Base-by-base conservation (phyloP, 179 eudicot genomes). In the Beta macrorhiza region DNA sequence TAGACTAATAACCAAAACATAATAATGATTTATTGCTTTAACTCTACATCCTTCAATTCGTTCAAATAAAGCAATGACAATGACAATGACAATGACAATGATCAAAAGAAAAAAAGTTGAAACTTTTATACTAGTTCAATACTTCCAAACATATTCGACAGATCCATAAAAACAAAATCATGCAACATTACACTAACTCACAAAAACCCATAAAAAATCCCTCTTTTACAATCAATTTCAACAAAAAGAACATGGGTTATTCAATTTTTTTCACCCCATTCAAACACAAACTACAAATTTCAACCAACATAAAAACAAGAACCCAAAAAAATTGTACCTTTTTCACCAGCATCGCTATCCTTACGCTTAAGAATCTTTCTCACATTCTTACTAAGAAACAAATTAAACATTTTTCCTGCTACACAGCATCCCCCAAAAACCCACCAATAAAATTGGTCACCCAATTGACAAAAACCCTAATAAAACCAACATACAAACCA, bases 281-380 rank as follows among this genome's bases (percentile, higher is more conserved):
- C 63, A 55, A 47, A 19, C 57, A 29, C 7, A 81, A 75, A 75
- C 25, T 15, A 0, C 20, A 73, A 73, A 19, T n/a, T 20, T 20
- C 32, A 19, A 57, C 42, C 51, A 49, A 14, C 45, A n/a, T 5
- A 53, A 74, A 22, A 69, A 14, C 25, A 7, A 14, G n/a, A 7
- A 64, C 53, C 53, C 53, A 9, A 61, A 73, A 37, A 45, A 10
- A 29, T 17, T 45, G 16, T 62, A 94, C 97, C 98, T 89, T 75
- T 89, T 82, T 93, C 97, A 79, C 97, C 98, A 73, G 95, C 96
- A 84, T 94, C 96, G 85, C 98, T 94, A 61, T 93, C 98, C 87
- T 94, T 94, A 59, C 97, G 95, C 89, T 94, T 94, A 87, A 94
- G 98, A 71, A 91, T 85, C 80, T 91, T 93, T 78, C 92, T 88